Conservation (phyloP, 2,329 filamentous ascomycete species). For the Colletotrichum godetiae region DNA sequence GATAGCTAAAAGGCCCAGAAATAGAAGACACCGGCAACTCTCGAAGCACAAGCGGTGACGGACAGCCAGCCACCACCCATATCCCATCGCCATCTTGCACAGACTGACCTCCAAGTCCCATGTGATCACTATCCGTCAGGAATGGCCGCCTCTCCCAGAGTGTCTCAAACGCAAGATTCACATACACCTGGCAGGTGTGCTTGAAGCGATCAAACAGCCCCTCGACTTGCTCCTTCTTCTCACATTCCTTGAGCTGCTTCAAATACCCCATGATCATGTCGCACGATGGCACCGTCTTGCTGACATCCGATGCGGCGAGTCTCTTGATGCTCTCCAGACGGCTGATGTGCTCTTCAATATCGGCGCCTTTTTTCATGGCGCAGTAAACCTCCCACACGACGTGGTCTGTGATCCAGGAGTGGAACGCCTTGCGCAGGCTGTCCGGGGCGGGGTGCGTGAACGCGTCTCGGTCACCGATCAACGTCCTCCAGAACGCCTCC, state of each 20-base stretch:
- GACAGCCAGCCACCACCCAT: slow-evolving; percentile 24
- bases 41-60: slow-evolving; percentile 16
- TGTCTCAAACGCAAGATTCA: slow-evolving; percentile 26
- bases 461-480: slow-evolving; percentile 40
- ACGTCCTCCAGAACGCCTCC: slow-evolving; percentile 42
- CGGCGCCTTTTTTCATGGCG: slow-evolving; percentile 7
- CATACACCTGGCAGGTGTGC: slow-evolving; percentile 19
- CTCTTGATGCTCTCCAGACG: slow-evolving; percentile 10
- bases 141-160: slow-evolving; percentile 27
- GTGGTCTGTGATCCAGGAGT: slow-evolving; percentile 26
- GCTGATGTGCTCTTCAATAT: background rate
- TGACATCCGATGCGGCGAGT: slow-evolving; percentile 12
- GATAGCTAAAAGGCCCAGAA: background rate
- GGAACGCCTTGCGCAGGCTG: slow-evolving; percentile 11
- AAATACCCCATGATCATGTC: slow-evolving; percentile 6
- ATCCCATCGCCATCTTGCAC: slow-evolving; percentile 10
- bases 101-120: slow-evolving; percentile 22
- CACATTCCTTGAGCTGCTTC: slow-evolving; percentile 1
- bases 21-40: background rate
- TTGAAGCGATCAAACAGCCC: slow-evolving; percentile 9
- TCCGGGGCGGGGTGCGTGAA: slow-evolving; percentile 5
- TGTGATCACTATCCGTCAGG: slow-evolving; percentile 5
- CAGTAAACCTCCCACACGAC: slow-evolving; percentile 22
- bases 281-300: slow-evolving; percentile 2
- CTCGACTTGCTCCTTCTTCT: background rate